Conservation (phyloP, 1,284 basidiomycete species). For the Ganoderma meredithae region DNA sequence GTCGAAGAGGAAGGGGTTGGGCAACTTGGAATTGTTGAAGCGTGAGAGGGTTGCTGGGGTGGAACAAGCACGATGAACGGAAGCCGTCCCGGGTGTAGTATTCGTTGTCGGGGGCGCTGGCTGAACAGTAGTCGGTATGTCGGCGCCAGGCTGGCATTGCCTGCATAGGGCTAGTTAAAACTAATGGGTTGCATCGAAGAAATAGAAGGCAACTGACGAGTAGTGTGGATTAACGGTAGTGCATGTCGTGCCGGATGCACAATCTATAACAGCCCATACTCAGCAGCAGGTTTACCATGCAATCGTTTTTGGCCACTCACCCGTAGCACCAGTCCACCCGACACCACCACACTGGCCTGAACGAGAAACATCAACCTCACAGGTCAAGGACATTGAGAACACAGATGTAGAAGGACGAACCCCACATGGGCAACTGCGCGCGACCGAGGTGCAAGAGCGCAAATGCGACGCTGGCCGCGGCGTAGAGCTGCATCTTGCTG, state of each 20-base stretch:
- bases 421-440: constrained; percentile 38
- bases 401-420: constrained; percentile 12
- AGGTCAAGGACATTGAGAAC: background rate
- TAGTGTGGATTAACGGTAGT: constrained; percentile 29
- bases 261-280: constrained; percentile 13
- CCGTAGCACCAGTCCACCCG: constrained; percentile 33
- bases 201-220: constrained; percentile 16
- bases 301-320: constrained; percentile 5
- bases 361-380: background rate
- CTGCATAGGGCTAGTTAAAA: background rate
- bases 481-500: constrained; percentile 31
- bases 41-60: constrained; percentile 36
- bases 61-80: constrained; percentile 23
- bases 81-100: constrained; percentile 5
- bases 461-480: constrained; percentile 29
- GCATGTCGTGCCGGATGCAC: constrained; percentile 28
- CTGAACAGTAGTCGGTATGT: constrained; percentile 16
- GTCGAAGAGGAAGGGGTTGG: constrained; percentile 58
- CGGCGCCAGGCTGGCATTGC: constrained; percentile 28
- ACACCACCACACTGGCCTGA: constrained; percentile 36
- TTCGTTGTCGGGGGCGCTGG: background rate
- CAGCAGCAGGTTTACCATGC: background rate
- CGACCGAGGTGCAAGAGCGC: constrained; percentile 17
- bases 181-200: background rate
- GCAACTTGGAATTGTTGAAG: constrained; percentile 49